Evolutionary conservation across 2,329 filamentous ascomycete genomes (phyloP), one percentile per base, ranked within the genome.

Genomic region (Lachnellula suecica): DNA sequence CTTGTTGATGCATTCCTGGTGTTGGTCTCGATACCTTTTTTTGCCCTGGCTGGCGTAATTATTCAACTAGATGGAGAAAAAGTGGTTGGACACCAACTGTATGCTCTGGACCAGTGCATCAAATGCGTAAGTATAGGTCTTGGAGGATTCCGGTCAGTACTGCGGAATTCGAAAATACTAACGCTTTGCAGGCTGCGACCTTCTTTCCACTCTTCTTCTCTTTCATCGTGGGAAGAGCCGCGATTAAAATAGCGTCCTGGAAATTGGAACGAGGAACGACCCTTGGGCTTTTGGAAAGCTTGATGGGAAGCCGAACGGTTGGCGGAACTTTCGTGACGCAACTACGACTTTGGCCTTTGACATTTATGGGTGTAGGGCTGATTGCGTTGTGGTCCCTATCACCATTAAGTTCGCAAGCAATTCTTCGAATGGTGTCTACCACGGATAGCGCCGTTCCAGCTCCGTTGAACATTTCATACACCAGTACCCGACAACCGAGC

Each of bases 401-500:
- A 6, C 53, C 53, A 2, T 9, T 56, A 13, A 50, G 53, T 8
- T 53, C 46, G 17, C 51, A 53, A 25, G 54, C 58, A 4, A 42
- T 54, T 3, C 51, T 58, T 2, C 47, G 59, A 38, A 57, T 56
- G 35, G 31, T 60, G 17, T 50, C 49, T 4, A 59, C 51, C 4
- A 46, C 40, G 7, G 9, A 40, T 4, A 31, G 10, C n/a, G 2
- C 25, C 8, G 10, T 42, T 3, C 13, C 24, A 13, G 25, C 34
- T 2, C 17, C 45, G 13, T 20, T 51, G 15, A 52, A 51, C 25
- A 27, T 59, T 1, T 45, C 46, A 7, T 60, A 54, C 42, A 34
- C 51, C 34, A 61, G 58, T 38, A 44, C 49, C 8, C 47, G 59
- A 22, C 56, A 59, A 49, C 45, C 54, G 15, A 59, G 47, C 47